Conservation (phyloP, 352 stramenopile genomes). For the Aphanomyces cochlioides region DNA sequence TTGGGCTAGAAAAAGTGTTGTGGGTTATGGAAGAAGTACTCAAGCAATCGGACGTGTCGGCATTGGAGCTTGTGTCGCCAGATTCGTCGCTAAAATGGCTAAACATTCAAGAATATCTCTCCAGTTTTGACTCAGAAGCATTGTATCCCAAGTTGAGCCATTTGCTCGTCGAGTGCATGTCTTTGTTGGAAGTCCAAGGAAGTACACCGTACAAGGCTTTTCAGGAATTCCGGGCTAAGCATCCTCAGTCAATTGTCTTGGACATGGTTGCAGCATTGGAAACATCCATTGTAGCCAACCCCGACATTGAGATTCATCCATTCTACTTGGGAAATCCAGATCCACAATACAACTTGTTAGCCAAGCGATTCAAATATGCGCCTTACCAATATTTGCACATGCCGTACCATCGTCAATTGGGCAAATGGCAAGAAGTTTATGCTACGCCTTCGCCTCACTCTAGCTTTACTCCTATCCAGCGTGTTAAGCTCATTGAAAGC, state of each 20-base stretch:
- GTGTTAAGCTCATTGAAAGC: constrained; percentile 72
- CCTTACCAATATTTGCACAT: constrained; percentile 84
- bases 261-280: constrained; percentile 22
- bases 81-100: constrained; percentile 27
- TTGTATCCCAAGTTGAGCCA: constrained; percentile 16
- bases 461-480: constrained; percentile 69
- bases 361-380: constrained; percentile 60
- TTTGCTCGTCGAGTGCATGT: constrained; percentile 24
- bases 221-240: constrained; percentile 28
- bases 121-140: constrained; percentile 13
- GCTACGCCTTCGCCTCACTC: constrained; percentile 38
- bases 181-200: background rate
- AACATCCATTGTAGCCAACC: constrained; percentile 18
- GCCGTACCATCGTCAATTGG: constrained; percentile 51
- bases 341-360: constrained; percentile 31
- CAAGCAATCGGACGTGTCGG: constrained; percentile 23
- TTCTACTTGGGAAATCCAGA: constrained; percentile 81
- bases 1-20: constrained; percentile 23
- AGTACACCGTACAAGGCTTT: constrained; percentile 29
- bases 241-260: constrained; percentile 21
- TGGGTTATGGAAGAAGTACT: constrained; percentile 27
- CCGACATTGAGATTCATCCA: constrained; percentile 50
- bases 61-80: constrained; percentile 7
- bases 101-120: constrained; percentile 22
- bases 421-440: constrained; percentile 66